phyloP scores from a whole-genome alignment of 768 basidiomycete genomes.

The Suillus subalutaceus region DNA sequence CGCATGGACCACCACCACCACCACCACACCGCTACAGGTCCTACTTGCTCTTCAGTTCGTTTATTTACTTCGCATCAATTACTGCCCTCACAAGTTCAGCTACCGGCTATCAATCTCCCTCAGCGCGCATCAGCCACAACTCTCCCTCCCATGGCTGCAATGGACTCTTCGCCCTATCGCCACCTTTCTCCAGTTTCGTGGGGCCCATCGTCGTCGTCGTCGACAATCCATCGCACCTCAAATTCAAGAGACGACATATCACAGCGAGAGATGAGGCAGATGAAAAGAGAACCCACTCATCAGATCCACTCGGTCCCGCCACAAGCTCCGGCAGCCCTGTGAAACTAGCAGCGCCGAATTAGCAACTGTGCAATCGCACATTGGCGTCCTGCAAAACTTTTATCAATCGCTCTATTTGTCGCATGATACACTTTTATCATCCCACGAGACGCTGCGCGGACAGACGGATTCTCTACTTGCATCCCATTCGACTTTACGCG shows the following conservation, averaged over 20 bases:
- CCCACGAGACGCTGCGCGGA: too few relatives aligned
- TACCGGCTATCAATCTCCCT: slow-evolving; percentile 15
- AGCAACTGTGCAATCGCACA: too few relatives aligned
- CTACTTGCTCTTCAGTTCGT: slow-evolving; percentile 4
- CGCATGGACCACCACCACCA: slow-evolving; percentile 7
- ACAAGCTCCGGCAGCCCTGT: too few relatives aligned
- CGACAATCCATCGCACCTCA: slow-evolving; percentile 35
- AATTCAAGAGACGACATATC: slow-evolving; percentile 44
- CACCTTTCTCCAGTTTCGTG: slow-evolving; percentile 24
- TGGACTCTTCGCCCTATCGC: slow-evolving; percentile 31
- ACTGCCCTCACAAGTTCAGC: slow-evolving; percentile 13
- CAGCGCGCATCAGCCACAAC: slow-evolving; percentile 11
- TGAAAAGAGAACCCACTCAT: neutral
- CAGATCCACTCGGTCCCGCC: too few relatives aligned
- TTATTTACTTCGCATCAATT: neutral
- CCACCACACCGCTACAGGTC: neutral
- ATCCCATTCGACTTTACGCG: too few relatives aligned
- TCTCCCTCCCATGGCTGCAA: slow-evolving; percentile 24
- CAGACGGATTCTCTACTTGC: too few relatives aligned
- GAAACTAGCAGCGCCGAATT: too few relatives aligned
- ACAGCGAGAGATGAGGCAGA: slow-evolving; percentile 28
- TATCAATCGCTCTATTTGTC: too few relatives aligned
- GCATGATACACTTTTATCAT: too few relatives aligned
- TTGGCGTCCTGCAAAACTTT: too few relatives aligned
- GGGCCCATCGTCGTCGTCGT: slow-evolving; percentile 25